A percentile compares a stretch with the other conserved stretches of the same genome.
These are phyloP conservation scores for Fusarium veterinarium DNA, from an alignment of 2,329 filamentous ascomycete species.

Conservation along the genomic window DNA sequence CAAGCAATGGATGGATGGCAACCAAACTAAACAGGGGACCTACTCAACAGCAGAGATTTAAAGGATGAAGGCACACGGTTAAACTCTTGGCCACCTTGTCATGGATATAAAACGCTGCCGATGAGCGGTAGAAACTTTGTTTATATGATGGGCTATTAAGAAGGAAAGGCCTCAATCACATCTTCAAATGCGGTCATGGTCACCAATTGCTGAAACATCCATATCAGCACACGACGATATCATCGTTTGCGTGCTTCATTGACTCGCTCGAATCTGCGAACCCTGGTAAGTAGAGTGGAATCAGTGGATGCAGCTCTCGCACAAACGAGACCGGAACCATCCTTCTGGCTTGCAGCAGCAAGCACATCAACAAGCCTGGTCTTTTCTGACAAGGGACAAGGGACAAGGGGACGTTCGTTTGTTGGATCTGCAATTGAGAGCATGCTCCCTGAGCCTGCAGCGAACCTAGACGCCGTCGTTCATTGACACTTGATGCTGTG, in stretches of 20 bases:
- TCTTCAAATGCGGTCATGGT: not conserved
- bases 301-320: constrained; percentile 40
- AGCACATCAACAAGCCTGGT: constrained; percentile 34
- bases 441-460: constrained; percentile 22
- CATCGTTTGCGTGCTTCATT: constrained; percentile 28
- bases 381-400: constrained; percentile 29
- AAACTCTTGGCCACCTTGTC: constrained; percentile 23
- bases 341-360: constrained; percentile 27
- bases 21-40: constrained; percentile 32
- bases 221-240: constrained; percentile 2
- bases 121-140: constrained; percentile 26
- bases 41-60: constrained; percentile 9
- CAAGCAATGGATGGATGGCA: constrained; percentile 8
- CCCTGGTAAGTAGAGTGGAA: constrained; percentile 28
- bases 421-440: constrained; percentile 37
- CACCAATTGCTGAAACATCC: constrained; percentile 16
- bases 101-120: constrained; percentile 4
- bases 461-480: constrained; percentile 13
- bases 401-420: not conserved
- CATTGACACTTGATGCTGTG: constrained; percentile 26
- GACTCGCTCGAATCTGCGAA: not conserved
- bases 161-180: not conserved
- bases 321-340: constrained; percentile 28
- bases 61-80: constrained; percentile 19
- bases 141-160: constrained; percentile 32